These are phyloP conservation scores for Candida sonorensis DNA, from an alignment of 805 yeast genomes.

Conservation along the genomic window DNA sequence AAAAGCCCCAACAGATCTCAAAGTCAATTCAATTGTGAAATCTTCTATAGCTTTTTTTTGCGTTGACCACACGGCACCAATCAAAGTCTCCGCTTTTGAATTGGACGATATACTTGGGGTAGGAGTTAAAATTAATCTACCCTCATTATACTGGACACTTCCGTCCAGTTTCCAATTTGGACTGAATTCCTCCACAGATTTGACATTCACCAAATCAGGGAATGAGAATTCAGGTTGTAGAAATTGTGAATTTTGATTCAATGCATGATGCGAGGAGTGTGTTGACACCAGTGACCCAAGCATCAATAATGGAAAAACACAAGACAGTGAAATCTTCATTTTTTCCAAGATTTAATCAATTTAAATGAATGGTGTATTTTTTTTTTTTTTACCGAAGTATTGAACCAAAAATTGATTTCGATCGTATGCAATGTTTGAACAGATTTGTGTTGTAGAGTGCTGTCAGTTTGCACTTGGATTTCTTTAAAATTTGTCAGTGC, in stretches of 20 bases:
- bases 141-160: slow-evolving; percentile 37
- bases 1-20: slow-evolving; percentile 50
- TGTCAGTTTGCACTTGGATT: no score
- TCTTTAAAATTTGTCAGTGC: no score
- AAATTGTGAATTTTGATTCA: slow-evolving; percentile 1
- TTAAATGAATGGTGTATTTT: no score
- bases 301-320: background rate
- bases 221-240: slow-evolving; percentile 13
- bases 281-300: background rate
- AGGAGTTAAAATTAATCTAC: slow-evolving; percentile 49
- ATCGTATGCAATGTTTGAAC: no score
- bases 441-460: no score
- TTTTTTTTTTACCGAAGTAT: no score
- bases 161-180: slow-evolving; percentile 38
- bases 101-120: slow-evolving; percentile 21
- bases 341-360: no score
- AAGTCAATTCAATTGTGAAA: slow-evolving; percentile 48
- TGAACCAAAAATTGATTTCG: no score
- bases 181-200: slow-evolving; percentile 29
- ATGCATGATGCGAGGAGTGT: slow-evolving; percentile 1
- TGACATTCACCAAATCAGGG: slow-evolving; percentile 19
- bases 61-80: slow-evolving; percentile 42
- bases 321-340: background rate
- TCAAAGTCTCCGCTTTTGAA: slow-evolving; percentile 18
- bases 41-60: slow-evolving; percentile 24